phyloP scores from a whole-genome alignment of 1,284 basidiomycete species.

The Ustilago xerochloae region DNA sequence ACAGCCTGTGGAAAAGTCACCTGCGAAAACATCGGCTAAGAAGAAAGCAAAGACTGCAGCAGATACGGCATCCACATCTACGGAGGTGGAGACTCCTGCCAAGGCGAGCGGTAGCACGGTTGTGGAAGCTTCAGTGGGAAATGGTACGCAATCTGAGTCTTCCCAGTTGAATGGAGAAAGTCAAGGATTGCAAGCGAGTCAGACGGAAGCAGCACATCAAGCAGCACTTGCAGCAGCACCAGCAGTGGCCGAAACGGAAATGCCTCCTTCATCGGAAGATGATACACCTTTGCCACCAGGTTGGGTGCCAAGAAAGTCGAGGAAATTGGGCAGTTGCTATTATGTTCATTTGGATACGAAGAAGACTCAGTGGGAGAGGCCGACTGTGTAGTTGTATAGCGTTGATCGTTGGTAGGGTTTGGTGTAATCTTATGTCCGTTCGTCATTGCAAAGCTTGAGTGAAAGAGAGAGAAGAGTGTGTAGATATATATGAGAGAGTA shows the following conservation, averaged over 20 bases:
- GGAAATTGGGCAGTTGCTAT: constrained; percentile 29
- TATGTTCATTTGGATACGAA: constrained; percentile 39
- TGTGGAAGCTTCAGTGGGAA: not conserved
- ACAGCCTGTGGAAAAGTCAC: not conserved
- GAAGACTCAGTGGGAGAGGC: constrained; percentile 47
- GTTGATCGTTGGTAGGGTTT: not conserved
- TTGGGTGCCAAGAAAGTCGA: constrained; percentile 23
- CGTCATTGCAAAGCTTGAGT: not conserved
- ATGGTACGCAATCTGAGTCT: no score
- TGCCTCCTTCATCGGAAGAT: constrained; percentile 14
- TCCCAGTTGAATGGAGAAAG: not conserved
- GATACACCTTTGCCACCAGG: constrained; percentile 29
- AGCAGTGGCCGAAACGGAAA: constrained; percentile 7
- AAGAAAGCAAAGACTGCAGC: constrained; percentile 8
- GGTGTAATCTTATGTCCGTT: not conserved
- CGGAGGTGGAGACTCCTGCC: not conserved
- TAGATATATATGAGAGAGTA: no score
- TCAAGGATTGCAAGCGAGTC: not conserved
- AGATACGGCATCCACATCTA: no score
- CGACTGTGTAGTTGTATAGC: constrained; percentile 13
- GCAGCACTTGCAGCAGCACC: not conserved
- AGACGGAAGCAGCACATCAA: not conserved
- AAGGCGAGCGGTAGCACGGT: no score
- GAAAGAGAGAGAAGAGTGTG: not conserved
- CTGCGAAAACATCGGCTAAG: constrained; percentile 17